phyloP scores from a whole-genome alignment of 176 grass and related monocot genomes.

The Coix lacrymajobi region DNA sequence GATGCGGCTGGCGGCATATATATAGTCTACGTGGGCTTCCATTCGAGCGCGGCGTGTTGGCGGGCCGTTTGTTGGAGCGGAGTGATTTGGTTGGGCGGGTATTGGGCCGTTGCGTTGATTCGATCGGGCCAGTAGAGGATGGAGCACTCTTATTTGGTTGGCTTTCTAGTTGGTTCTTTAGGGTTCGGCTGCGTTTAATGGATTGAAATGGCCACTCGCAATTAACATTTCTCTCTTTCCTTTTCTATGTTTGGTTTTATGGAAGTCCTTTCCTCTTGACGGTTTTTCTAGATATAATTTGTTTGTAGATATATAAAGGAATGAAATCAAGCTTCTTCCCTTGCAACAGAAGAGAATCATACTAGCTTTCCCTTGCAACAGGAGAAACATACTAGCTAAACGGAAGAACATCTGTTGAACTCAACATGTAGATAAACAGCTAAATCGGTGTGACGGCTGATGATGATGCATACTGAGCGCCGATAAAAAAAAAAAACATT shows the following conservation, averaged over 20 bases:
- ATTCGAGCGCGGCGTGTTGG: background rate
- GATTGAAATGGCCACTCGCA: background rate
- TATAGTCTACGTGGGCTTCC: constrained; percentile 44
- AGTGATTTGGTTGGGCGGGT: background rate
- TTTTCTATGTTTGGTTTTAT: background rate
- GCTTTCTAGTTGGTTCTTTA: background rate
- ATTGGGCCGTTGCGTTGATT: background rate
- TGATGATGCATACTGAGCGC: background rate
- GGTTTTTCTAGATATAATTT: no score
- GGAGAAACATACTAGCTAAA: no score
- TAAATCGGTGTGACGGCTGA: background rate
- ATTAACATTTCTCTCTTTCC: background rate
- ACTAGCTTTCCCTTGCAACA: no score
- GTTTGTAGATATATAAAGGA: no score
- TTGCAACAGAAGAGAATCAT: no score
- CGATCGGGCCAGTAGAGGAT: background rate
- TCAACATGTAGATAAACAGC: no score
- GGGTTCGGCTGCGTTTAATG: background rate
- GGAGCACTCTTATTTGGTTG: background rate
- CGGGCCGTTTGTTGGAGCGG: background rate
- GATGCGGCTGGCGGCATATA: constrained; percentile 7
- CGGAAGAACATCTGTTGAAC: no score
- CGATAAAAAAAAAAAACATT: background rate
- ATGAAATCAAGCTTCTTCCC: no score
- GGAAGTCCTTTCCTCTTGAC: background rate